A percentile compares a stretch with the other conserved stretches of the same genome.
These are phyloP conservation scores for Cardamine chenopodiifolia DNA, from an alignment of 345 rosid species.

Conservation along the genomic window DNA sequence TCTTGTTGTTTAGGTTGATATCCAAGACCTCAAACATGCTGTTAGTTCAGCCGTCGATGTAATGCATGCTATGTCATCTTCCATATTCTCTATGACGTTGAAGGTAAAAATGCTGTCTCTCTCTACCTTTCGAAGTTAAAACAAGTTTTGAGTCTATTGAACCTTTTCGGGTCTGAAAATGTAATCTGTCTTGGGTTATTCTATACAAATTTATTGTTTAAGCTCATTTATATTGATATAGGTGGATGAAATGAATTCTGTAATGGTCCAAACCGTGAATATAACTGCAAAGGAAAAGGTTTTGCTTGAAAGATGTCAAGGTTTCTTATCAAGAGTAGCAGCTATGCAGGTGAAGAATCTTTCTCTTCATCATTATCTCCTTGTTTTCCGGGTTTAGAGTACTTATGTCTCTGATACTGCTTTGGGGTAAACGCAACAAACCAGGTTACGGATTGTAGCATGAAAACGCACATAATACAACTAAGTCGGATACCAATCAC, in stretches of 20 bases:
- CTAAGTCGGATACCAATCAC: constrained; percentile 57
- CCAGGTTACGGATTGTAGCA: constrained; percentile 89
- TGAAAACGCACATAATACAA: constrained; percentile 91
- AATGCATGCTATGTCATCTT: constrained; percentile 92
- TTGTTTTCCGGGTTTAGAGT: not conserved
- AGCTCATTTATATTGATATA: constrained; percentile 27
- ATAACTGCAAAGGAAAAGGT: constrained; percentile 73
- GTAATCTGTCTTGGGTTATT: not conserved
- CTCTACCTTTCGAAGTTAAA: not conserved
- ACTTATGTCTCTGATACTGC: constrained; percentile 3
- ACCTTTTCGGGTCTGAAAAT: constrained; percentile 19
- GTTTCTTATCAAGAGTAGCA: constrained; percentile 67
- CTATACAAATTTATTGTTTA: not conserved
- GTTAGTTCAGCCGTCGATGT: constrained; percentile 80
- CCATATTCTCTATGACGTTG: constrained; percentile 60
- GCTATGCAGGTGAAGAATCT: constrained; percentile 72
- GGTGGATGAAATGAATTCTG: constrained; percentile 81
- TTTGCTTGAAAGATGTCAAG: constrained; percentile 77
- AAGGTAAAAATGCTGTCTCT: constrained; percentile 55
- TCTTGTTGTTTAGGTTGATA: constrained; percentile 58
- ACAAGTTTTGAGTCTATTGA: not conserved
- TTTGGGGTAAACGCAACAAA: constrained; percentile 14
- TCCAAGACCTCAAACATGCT: constrained; percentile 86
- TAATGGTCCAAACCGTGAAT: constrained; percentile 66
- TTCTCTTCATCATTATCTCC: constrained; percentile 5